phyloP scores from a whole-genome alignment of 805 yeast genomes.

The Kodamaea fukazawae region DNA sequence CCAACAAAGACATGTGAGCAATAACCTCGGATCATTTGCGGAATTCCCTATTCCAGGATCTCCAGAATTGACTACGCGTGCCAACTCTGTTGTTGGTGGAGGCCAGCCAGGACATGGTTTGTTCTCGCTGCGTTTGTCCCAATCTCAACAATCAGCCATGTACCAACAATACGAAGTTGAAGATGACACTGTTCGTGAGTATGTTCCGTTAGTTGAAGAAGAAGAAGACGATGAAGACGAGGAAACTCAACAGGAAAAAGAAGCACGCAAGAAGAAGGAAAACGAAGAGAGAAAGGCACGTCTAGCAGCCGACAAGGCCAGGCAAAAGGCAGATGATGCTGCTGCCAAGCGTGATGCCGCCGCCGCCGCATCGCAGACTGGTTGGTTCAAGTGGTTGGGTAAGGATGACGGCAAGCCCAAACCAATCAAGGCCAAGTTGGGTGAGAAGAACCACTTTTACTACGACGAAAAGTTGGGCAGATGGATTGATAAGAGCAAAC shows the following conservation, averaged over 20 bases:
- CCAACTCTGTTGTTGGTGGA: conserved; percentile 41
- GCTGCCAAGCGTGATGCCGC: conserved; percentile 12
- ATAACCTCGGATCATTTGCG: conserved; percentile 25
- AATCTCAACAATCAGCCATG: conserved; percentile 42
- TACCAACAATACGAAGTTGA: conserved; percentile 45
- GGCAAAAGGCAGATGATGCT: conserved; percentile 12
- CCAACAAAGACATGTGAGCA: conserved; percentile 14
- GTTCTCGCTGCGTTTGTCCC: conserved; percentile 40
- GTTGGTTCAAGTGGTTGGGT: conserved; percentile 56
- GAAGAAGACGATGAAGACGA: conserved; percentile 48
- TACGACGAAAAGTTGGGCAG: conserved; percentile 82
- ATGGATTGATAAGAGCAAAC: conserved; percentile 76
- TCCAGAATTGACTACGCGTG: conserved; percentile 44
- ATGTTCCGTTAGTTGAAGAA: conserved; percentile 41
- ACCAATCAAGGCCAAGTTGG: conserved; percentile 80
- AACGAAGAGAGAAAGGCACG: conserved; percentile 17
- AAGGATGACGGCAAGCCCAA: conserved; percentile 64
- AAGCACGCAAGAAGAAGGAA: conserved; percentile 19
- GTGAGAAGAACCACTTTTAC: conserved; percentile 68
- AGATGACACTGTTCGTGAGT: conserved; percentile 44
- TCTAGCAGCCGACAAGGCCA: conserved; percentile 37
- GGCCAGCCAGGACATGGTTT: conserved; percentile 20
- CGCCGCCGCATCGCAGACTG: conserved; percentile 14
- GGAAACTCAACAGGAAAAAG: conserved; percentile 15
- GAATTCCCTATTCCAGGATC: conserved; percentile 47